Evolutionary conservation across 441 rosid genomes (phyloP).

Genomic region (Erodium moschatum): DNA sequence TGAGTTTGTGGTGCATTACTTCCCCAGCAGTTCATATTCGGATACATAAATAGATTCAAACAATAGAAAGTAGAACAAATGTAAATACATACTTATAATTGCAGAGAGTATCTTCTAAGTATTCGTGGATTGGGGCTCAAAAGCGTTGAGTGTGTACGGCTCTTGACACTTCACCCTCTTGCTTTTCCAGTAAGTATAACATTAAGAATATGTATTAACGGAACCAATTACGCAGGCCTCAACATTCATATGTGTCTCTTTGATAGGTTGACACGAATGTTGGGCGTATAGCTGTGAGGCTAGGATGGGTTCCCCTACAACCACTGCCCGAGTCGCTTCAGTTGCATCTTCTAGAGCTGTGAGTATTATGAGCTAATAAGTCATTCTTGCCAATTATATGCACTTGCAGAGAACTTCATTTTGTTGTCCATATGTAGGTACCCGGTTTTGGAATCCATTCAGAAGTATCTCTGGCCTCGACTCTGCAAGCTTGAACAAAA

Average conservation of each 20-base stretch:
- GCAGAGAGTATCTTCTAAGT: slow-evolving; percentile 84
- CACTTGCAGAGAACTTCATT: slow-evolving; percentile 17
- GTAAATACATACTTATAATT: slow-evolving; percentile 5
- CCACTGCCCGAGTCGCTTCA: slow-evolving; percentile 96
- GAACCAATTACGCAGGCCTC: slow-evolving; percentile 14
- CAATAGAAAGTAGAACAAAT: neutral
- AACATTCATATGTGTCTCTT: slow-evolving; percentile 17
- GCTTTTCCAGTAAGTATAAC: slow-evolving; percentile 83
- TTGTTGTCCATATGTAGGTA: slow-evolving; percentile 41
- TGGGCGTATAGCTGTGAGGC: slow-evolving; percentile 92
- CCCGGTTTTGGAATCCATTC: slow-evolving; percentile 86
- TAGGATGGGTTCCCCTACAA: slow-evolving; percentile 99
- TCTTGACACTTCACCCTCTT: slow-evolving; percentile 85
- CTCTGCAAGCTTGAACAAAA: slow-evolving; percentile 86
- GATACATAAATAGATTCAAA: neutral
- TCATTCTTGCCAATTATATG: slow-evolving; percentile 14
- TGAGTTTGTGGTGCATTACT: slow-evolving; percentile 1
- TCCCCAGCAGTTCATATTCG: neutral
- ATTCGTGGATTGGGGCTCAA: slow-evolving; percentile 83
- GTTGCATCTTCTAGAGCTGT: slow-evolving; percentile 89
- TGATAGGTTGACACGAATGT: slow-evolving; percentile 95
- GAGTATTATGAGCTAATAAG: slow-evolving; percentile 24
- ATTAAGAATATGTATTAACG: slow-evolving; percentile 17
- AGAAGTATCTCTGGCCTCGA: slow-evolving; percentile 97
- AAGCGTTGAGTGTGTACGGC: slow-evolving; percentile 96